Base-by-base conservation (phyloP, 495 filamentous ascomycete genomes). In the Bombardia bombarda region DNA sequence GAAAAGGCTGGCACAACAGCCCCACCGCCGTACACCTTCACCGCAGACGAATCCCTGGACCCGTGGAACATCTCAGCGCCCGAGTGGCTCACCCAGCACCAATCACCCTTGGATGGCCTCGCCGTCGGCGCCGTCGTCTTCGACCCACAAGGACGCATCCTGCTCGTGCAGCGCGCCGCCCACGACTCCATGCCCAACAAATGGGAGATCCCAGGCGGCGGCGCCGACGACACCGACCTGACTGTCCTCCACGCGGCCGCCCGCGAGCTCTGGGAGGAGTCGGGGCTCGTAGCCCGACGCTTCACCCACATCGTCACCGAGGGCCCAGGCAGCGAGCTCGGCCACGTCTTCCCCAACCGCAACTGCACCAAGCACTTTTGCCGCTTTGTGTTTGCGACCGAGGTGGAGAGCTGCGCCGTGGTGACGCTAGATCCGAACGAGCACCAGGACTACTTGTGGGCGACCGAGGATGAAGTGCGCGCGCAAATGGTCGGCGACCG, bases 201-300 rank as follows among this genome's bases (percentile, higher is more conserved):
- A 19, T 67, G 69, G 68, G 69, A 73, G 42, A 38, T 57, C 17
- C 68, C 68, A 10, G 69, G 69, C 28, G 69, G 69, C 22, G 58
- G 49, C 21, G 45, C 51, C 28, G 69, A 73, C 43, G 43, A 56
- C 21, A 46, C 56, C 14, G 69, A 73, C 46, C 25, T 42, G n/a
- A 68, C 52, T 12, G 53, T 70, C 20, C 45, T 73, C 9, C 54
- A 68, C 50, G 61, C 46, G 12, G 56, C 58, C 0, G 61, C 51
- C 25, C 46, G 69, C 22, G 68, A 73, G 51, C 46, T 73, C 13
- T 53, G 49, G 38, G 69, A 73, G 52, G 69, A 73, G 47, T 53
- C 66, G 1, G 66, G 59, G 3, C 52, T 73, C 8, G 34, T 37
- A 2, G 56, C 48, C 12, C 40, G 9, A 5, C 40, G 46, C n/a